A percentile compares a stretch with the other conserved stretches of the same genome.
These are phyloP conservation scores for Arthrobotrys sinensis DNA, from an alignment of 2,329 filamentous ascomycete species.

Conservation along the genomic window DNA sequence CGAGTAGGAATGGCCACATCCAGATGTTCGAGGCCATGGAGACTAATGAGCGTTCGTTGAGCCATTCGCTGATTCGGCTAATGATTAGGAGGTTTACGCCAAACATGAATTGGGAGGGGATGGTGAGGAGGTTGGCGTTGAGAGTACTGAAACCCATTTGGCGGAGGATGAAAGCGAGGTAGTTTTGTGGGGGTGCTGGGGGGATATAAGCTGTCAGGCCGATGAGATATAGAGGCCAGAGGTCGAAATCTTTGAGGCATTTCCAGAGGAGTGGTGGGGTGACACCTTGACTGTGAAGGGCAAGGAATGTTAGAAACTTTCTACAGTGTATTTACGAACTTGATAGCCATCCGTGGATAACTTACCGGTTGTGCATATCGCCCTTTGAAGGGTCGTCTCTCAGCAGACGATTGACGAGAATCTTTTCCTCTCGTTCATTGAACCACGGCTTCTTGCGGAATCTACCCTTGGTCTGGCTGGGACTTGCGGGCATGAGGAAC, in stretches of 20 bases:
- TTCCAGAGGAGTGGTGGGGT: slow-evolving; percentile 65
- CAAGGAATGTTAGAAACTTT: slow-evolving; percentile 29
- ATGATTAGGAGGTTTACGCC: slow-evolving; percentile 70
- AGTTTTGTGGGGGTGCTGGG: slow-evolving; percentile 68
- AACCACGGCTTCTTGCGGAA: slow-evolving; percentile 73
- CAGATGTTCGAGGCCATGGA: slow-evolving; percentile 71
- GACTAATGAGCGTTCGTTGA: slow-evolving; percentile 70
- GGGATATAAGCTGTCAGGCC: slow-evolving; percentile 68
- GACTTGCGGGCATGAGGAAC: slow-evolving; percentile 72
- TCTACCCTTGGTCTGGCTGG: slow-evolving; percentile 69
- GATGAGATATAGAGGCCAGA: slow-evolving; percentile 67
- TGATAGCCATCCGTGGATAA: slow-evolving; percentile 61
- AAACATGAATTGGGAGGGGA: slow-evolving; percentile 70
- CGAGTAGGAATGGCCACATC: slow-evolving; percentile 71
- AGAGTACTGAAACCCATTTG: slow-evolving; percentile 70
- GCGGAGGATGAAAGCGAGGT: slow-evolving; percentile 70
- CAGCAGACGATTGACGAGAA: slow-evolving; percentile 74
- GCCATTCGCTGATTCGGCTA: slow-evolving; percentile 69
- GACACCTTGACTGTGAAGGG: slow-evolving; percentile 67
- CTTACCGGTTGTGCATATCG: slow-evolving; percentile 58
- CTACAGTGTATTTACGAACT: neutral
- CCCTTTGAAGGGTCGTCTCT: slow-evolving; percentile 73
- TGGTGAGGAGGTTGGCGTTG: slow-evolving; percentile 70
- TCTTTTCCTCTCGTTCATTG: slow-evolving; percentile 73
- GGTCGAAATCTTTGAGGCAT: slow-evolving; percentile 66